These are phyloP conservation scores for Marchantia polymorpha DNA, from an alignment of 225 moss, liverwort and hornwort genomes.

Conservation along the genomic window DNA sequence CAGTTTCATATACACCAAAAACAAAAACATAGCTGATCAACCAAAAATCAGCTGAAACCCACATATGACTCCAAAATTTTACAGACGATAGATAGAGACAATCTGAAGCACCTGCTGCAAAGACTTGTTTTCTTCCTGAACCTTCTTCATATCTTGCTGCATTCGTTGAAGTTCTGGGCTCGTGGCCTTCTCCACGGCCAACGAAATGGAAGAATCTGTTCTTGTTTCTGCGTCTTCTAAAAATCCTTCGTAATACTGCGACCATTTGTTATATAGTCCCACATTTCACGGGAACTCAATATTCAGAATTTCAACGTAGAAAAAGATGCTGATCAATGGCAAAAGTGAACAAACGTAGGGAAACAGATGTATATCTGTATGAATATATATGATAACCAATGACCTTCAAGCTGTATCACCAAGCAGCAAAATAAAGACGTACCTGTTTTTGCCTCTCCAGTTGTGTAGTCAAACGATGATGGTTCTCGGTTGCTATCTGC, in stretches of 20 bases:
- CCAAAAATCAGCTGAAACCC: too few relatives aligned
- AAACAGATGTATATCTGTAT: too few relatives aligned
- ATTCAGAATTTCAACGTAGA: too few relatives aligned
- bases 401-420: neutral
- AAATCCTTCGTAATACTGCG: conserved; percentile 78
- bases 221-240: conserved; percentile 67
- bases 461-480: conserved; percentile 82
- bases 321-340: neutral
- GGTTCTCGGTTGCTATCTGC: conserved; percentile 80
- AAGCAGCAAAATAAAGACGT: neutral
- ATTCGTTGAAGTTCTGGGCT: conserved; percentile 64
- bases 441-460: conserved; percentile 98
- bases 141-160: conserved; percentile 64
- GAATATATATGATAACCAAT: neutral
- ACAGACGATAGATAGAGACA: neutral
- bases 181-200: conserved; percentile 72
- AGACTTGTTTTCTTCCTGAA: conserved; percentile 69
- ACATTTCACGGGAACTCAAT: too few relatives aligned
- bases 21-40: too few relatives aligned
- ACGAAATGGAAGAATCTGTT: conserved; percentile 57
- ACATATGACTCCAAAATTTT: too few relatives aligned
- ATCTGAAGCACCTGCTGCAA: conserved; percentile 59
- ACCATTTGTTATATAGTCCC: neutral
- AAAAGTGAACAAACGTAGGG: neutral
- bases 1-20: too few relatives aligned